Evolutionary conservation across 768 basidiomycete species (phyloP), one percentile per base, ranked within the genome.

Genomic region (Macrolepiota dolichaula): DNA sequence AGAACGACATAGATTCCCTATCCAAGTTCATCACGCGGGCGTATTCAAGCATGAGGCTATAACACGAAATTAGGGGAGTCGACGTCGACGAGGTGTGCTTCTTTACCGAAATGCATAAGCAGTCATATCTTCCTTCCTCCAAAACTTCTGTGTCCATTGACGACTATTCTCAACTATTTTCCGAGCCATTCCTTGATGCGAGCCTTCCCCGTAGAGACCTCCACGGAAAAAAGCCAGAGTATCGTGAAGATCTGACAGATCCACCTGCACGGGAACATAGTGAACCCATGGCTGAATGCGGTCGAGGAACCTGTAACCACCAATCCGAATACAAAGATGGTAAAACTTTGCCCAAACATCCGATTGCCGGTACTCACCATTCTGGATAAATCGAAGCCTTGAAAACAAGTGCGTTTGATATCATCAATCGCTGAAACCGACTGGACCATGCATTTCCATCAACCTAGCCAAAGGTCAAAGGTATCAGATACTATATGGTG

Each of bases 191-290:
- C 75, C 79, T 55, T 91, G 88, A 63, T 91, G 88, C 0, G 76
- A 84, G 10, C 80, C 80, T 38, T 81, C 77, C 17, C 86, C 84
- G 57, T 81, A 75, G 7, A 76, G 77, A 64, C 82, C 80, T 0
- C 89, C 88, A 0, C 85, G 82, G 74, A 92, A 92, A 76, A 94
- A 94, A 0, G 85, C 72, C 49, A 90, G 77, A 3, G 85, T 76
- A 64, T 92, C 91, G 69, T 89, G 82, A 3, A 92, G 70, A 70
- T 92, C 89, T 0, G 81, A 78, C 11, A 87, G 79, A 63, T 88
- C 86, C 0, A 87, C 62, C 63, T 85, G 82, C 3, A 91, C 76
- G 1, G 89, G 89, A 0, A 91, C 79, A 67, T 91, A 92, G 70
- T 91, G 89, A 1, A 88, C 80, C 87, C 87, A 89, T 0, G 87